Percentiles rank a stretch among this genome's conserved stretches.
phyloP scores from a whole-genome alignment of 805 yeast species.

The Yarrowia sp. region DNA sequence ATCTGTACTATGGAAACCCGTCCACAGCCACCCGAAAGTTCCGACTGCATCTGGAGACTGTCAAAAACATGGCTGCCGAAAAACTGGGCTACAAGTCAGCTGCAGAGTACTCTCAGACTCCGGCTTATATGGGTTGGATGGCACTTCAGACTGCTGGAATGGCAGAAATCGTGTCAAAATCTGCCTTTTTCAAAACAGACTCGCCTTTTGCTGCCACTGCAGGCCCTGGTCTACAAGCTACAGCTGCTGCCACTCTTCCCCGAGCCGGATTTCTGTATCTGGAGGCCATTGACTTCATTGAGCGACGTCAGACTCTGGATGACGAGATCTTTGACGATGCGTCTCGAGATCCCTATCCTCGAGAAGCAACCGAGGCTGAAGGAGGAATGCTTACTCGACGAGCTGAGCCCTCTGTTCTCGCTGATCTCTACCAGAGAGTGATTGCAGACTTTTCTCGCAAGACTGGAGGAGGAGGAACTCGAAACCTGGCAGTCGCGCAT shows the following conservation, averaged over 20 bases:
- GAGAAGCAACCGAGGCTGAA: background rate
- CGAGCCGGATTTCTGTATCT: conserved; percentile 5
- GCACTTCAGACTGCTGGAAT: conserved; percentile 64
- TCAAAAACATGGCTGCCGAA: conserved; percentile 42
- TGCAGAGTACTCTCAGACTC: conserved; percentile 29
- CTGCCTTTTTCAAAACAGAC: conserved; percentile 6
- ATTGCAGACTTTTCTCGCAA: conserved; percentile 7
- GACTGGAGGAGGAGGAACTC: background rate
- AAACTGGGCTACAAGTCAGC: conserved; percentile 33
- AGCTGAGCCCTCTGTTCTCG: background rate
- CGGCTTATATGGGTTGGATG: conserved; percentile 49
- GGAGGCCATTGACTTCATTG: conserved; percentile 4
- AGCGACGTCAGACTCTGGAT: background rate
- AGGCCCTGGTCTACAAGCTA: conserved; percentile 13
- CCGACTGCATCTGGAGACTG: conserved; percentile 56
- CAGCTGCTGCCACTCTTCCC: background rate
- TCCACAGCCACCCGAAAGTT: conserved; percentile 62
- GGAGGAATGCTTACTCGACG: background rate
- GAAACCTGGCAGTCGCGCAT: conserved; percentile 15
- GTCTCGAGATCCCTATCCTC: conserved; percentile 6
- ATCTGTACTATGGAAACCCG: conserved; percentile 57
- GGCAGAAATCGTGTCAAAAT: conserved; percentile 38
- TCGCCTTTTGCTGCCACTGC: background rate
- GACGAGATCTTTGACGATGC: background rate
- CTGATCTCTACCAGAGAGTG: conserved; percentile 3